Evolutionary conservation across 176 grass and related monocot genomes (phyloP).

Genomic region (Oryza punctata): DNA sequence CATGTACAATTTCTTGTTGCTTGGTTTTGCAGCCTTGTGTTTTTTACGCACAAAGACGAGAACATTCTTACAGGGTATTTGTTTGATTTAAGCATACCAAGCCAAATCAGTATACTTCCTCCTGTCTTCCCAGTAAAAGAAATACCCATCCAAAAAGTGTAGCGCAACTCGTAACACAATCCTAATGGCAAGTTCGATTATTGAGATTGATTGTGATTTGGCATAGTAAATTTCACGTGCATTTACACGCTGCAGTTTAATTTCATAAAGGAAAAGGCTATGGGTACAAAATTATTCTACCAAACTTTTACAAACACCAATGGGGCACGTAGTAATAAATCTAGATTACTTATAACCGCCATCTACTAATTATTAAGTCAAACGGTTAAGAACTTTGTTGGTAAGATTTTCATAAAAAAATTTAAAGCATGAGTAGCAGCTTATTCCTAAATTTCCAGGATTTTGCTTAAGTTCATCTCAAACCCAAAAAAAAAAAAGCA

Average conservation of each 20-base stretch:
- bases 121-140: neutral
- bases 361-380: too few relatives aligned
- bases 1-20: neutral
- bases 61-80: neutral
- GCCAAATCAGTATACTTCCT: neutral
- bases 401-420: too few relatives aligned
- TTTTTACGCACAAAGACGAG: neutral
- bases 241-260: neutral
- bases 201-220: neutral
- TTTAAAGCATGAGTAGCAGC: too few relatives aligned
- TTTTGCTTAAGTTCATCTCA: neutral
- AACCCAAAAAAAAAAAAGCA: neutral
- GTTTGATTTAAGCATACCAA: neutral
- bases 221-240: neutral
- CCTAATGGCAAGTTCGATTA: neutral
- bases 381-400: too few relatives aligned
- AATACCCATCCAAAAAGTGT: too few relatives aligned
- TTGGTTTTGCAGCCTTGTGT: neutral
- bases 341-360: too few relatives aligned
- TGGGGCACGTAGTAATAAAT: too few relatives aligned
- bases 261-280: too few relatives aligned
- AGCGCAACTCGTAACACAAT: too few relatives aligned
- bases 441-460: too few relatives aligned
- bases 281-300: too few relatives aligned
- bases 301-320: too few relatives aligned